Evolutionary conservation across 495 filamentous ascomycete species (phyloP).

Genomic region (Elasticomyces elasticus): DNA sequence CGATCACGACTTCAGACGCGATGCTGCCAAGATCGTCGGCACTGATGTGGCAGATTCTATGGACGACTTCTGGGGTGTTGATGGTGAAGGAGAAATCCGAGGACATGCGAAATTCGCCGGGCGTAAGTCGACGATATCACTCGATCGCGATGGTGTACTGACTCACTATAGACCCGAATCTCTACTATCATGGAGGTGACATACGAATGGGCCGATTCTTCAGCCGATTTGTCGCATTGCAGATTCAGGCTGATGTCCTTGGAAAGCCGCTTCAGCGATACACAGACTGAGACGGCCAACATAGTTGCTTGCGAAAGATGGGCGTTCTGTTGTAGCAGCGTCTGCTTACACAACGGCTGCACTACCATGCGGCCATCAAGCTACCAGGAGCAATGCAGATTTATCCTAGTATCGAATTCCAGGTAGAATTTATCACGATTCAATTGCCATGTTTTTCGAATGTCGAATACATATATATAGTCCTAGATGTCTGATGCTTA

Average conservation of each 20-base stretch:
- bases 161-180: conserved; percentile 26
- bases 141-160: background rate
- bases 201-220: conserved; percentile 30
- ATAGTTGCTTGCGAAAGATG: too few relatives aligned
- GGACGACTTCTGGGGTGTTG: conserved; percentile 34
- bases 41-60: conserved; percentile 28
- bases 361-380: too few relatives aligned
- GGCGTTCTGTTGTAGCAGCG: too few relatives aligned
- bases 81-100: conserved; percentile 34
- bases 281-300: conserved; percentile 10
- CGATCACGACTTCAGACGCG: conserved; percentile 24
- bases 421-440: too few relatives aligned
- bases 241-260: conserved; percentile 19
- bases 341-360: too few relatives aligned
- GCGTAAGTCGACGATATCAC: conserved; percentile 19
- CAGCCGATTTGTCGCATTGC: conserved; percentile 32
- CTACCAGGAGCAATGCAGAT: too few relatives aligned
- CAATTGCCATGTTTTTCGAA: too few relatives aligned
- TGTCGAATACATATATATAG: too few relatives aligned
- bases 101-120: conserved; percentile 33
- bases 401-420: too few relatives aligned
- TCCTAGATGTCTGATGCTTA: too few relatives aligned
- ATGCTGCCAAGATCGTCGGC: conserved; percentile 27
- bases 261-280: conserved; percentile 17
- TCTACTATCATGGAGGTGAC: conserved; percentile 35